Conservation (phyloP, 495 filamentous ascomycete species). For the Parathielavia appendiculata region DNA sequence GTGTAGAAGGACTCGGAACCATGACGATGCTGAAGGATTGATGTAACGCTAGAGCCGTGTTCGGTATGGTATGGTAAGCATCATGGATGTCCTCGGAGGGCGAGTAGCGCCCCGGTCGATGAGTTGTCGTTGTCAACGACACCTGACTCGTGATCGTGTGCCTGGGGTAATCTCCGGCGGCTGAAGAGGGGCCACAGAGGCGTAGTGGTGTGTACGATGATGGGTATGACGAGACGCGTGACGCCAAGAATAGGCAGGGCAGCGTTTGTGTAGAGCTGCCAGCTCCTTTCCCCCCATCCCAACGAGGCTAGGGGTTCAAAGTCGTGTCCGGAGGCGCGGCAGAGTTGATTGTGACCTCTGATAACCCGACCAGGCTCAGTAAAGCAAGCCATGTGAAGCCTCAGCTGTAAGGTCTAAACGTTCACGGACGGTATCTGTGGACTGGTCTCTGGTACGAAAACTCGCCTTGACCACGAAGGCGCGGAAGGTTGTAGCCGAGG, state of each 20-base stretch:
- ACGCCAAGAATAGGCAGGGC: not conserved
- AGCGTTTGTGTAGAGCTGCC: not conserved
- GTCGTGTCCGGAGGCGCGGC: no score
- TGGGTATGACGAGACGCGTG: not conserved
- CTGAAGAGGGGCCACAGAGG: not conserved
- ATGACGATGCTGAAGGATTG: no score
- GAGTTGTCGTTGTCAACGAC: not conserved
- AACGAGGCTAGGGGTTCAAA: not conserved
- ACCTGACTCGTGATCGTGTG: not conserved
- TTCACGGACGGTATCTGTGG: not conserved
- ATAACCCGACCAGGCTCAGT: not conserved
- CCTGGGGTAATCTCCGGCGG: not conserved
- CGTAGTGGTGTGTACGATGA: slow-evolving; percentile 11
- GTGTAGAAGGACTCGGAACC: not conserved
- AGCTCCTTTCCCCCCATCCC: not conserved
- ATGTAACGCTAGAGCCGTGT: no score
- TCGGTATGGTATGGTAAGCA: not conserved
- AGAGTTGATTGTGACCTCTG: not conserved
- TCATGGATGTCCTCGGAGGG: not conserved
- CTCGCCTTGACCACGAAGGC: not conserved
- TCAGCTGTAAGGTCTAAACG: not conserved
- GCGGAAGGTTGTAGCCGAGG: not conserved
- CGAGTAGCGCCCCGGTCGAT: not conserved
- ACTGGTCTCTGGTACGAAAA: no score
- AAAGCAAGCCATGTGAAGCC: not conserved